Conservation (phyloP, 2,329 filamentous ascomycete species). For the Taxawa tesnikishii region DNA sequence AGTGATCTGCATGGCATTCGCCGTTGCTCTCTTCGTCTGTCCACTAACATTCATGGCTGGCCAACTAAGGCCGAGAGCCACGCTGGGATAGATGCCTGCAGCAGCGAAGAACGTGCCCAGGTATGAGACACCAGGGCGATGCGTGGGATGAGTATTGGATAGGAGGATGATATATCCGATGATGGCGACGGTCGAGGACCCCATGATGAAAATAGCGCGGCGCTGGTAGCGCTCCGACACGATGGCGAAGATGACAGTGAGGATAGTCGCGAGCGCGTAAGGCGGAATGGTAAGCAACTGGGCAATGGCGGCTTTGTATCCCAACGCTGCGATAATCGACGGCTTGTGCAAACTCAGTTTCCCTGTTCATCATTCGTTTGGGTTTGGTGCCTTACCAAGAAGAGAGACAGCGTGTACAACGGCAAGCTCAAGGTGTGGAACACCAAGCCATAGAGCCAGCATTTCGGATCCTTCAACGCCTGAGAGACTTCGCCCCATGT, state of each 20-base stretch:
- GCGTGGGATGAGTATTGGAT: conserved; percentile 22
- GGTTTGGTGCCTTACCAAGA: conserved; percentile 27
- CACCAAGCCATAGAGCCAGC: conserved; percentile 58
- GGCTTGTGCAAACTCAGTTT: conserved; percentile 15
- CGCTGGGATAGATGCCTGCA: conserved; percentile 55
- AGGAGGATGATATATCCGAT: conserved; percentile 28
- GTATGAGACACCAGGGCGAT: conserved; percentile 26
- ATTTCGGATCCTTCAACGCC: conserved; percentile 55
- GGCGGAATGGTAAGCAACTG: conserved; percentile 25
- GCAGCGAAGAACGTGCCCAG: conserved; percentile 26
- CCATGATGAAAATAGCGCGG: conserved; percentile 52
- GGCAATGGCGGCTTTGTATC: conserved; percentile 40
- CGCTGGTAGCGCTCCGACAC: conserved; percentile 45
- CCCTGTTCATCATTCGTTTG: not conserved
- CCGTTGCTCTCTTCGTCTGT: conserved; percentile 56
- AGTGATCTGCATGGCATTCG: conserved; percentile 59
- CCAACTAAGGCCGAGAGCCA: conserved; percentile 54
- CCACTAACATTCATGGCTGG: conserved; percentile 60
- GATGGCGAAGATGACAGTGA: conserved; percentile 46
- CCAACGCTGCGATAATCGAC: conserved; percentile 56
- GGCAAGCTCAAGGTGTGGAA: conserved; percentile 62
- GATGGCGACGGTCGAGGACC: conserved; percentile 26
- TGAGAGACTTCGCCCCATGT: conserved; percentile 52
- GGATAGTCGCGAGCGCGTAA: conserved; percentile 33
- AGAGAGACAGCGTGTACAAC: conserved; percentile 32